A percentile compares a stretch with the other conserved stretches of the same genome.
These are phyloP conservation scores for Chalciporus sphaerocephalus DNA, from an alignment of 768 basidiomycete species.

Conservation along the genomic window DNA sequence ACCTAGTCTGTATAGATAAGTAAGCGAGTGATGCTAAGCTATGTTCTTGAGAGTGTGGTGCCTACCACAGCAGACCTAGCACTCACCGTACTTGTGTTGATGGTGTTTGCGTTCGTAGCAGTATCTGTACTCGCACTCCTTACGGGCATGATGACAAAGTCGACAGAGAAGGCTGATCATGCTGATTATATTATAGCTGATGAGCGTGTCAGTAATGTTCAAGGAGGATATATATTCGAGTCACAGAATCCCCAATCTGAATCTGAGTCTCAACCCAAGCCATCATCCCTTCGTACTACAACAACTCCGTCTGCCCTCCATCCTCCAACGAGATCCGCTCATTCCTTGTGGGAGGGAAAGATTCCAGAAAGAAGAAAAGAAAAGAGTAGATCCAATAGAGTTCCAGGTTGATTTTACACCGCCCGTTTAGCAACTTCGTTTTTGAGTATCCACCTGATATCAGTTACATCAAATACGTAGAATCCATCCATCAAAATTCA, in stretches of 20 bases:
- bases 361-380: too few species aligned
- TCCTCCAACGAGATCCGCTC: background rate
- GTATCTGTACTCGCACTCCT: conserved; percentile 4
- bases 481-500: too few species aligned
- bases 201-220: conserved; percentile 26
- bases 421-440: conserved; percentile 8
- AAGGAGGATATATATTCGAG: background rate
- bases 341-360: too few species aligned
- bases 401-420: too few species aligned
- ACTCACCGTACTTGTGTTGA: background rate
- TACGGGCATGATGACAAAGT: conserved; percentile 41
- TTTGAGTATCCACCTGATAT: conserved; percentile 41
- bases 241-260: too few species aligned
- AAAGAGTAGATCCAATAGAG: too few species aligned
- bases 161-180: conserved; percentile 46
- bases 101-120: too few species aligned
- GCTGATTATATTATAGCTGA: conserved; percentile 19
- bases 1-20: too few species aligned
- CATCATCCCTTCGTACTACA: too few species aligned
- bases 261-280: too few species aligned
- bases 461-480: conserved; percentile 40
- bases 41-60: conserved; percentile 8
- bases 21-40: too few species aligned
- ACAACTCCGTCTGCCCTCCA: too few species aligned
- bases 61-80: conserved; percentile 1